Conservation (phyloP, 2,329 filamentous ascomycete species). For the Immersiporthe knoxdaviesiana region DNA sequence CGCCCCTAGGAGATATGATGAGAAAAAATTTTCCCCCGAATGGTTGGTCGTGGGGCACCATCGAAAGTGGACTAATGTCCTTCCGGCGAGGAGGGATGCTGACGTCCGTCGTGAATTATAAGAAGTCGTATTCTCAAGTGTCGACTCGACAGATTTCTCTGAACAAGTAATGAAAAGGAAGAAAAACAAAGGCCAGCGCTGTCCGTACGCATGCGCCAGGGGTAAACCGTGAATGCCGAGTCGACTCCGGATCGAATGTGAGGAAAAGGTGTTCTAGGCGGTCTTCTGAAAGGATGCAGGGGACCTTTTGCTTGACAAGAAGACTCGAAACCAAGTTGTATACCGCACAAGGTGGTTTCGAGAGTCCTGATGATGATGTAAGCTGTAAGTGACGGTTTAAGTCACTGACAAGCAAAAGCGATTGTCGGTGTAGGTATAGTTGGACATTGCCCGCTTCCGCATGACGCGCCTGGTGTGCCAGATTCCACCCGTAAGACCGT, state of each 20-base stretch:
- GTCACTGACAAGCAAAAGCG: conserved; percentile 15
- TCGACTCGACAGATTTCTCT: conserved; percentile 27
- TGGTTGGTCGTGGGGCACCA: conserved; percentile 30
- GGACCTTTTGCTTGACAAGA: conserved; percentile 3
- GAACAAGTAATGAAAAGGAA: conserved; percentile 27
- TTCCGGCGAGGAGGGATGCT: conserved; percentile 23
- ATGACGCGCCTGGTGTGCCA: conserved; percentile 30
- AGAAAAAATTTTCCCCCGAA: conserved; percentile 30
- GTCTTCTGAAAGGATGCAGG: conserved; percentile 20
- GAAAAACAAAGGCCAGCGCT: conserved; percentile 22
- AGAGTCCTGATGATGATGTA: conserved; percentile 9
- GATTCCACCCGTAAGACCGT: conserved; percentile 27
- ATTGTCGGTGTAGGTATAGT: conserved; percentile 9
- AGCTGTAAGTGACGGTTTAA: conserved; percentile 12
- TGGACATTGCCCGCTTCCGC: conserved; percentile 6
- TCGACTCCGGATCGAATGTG: conserved; percentile 22
- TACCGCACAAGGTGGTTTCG: conserved; percentile 17
- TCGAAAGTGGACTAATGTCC: conserved; percentile 28
- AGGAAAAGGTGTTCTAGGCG: conserved; percentile 25
- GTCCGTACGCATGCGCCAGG: conserved; percentile 26
- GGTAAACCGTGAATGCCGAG: conserved; percentile 23
- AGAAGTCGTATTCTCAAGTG: conserved; percentile 31
- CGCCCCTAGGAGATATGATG: conserved; percentile 22
- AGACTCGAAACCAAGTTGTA: conserved; percentile 20
- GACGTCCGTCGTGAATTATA: conserved; percentile 31